These are phyloP conservation scores for Secale cereale DNA, from an alignment of 176 grass and related monocot species.

Conservation along the genomic window DNA sequence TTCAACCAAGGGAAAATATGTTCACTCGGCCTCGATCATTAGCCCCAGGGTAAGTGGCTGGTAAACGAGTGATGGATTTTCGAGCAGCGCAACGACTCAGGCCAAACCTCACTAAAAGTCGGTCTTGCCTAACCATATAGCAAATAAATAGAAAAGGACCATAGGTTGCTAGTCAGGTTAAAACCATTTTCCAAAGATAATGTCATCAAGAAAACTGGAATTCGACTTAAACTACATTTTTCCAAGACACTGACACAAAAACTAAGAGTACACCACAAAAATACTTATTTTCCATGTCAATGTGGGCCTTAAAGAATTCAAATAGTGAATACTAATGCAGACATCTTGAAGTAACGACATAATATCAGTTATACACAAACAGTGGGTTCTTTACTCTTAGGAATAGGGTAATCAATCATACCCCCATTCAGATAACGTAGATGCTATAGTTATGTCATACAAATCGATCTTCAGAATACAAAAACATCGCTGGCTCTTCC, in stretches of 20 bases:
- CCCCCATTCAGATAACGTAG: not conserved
- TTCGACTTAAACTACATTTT: not conserved
- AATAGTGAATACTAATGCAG: not conserved
- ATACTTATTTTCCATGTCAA: not conserved
- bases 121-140: no score
- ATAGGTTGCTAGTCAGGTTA: not conserved
- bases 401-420: no score
- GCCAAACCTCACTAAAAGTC: no score
- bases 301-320: not conserved
- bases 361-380: not conserved
- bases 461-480: no score
- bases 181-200: not conserved
- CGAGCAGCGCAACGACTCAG: no score
- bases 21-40: no score
- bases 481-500: not conserved
- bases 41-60: no score
- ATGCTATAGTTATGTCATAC: no score
- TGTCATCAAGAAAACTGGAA: not conserved
- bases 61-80: no score
- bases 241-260: not conserved
- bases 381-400: not conserved
- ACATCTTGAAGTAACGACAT: not conserved
- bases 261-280: not conserved
- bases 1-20: no score
- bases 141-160: no score